Conservation (phyloP, 139 green algal species). For the Chlamydomonas sphaeroides region DNA sequence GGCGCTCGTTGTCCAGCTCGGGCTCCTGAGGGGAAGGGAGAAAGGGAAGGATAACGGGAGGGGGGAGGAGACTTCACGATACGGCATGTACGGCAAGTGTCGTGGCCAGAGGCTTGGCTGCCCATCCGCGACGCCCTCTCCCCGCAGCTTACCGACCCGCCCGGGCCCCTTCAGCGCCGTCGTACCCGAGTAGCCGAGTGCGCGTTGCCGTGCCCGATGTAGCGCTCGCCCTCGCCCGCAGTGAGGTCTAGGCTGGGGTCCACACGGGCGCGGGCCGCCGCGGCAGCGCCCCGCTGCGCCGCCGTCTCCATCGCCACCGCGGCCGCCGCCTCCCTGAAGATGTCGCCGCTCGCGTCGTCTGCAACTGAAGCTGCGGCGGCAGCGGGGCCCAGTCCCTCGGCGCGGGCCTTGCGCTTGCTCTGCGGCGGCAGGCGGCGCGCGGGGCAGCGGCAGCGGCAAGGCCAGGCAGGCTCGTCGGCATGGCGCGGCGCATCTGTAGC, state of each 20-base stretch:
- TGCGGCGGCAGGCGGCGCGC: background rate
- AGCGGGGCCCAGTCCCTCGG: slow-evolving; percentile 5
- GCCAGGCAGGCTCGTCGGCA: no score
- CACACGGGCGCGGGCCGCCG: background rate
- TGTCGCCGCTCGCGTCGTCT: slow-evolving; percentile 36
- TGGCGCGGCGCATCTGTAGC: no score
- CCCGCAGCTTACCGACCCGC: background rate
- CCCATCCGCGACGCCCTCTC: background rate
- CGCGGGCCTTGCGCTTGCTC: slow-evolving; percentile 24
- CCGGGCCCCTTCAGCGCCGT: no score
- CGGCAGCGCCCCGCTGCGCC: background rate
- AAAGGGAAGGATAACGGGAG: no score
- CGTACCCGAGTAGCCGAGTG: slow-evolving; percentile 14
- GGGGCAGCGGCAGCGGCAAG: no score
- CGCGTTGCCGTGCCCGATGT: slow-evolving; percentile 16
- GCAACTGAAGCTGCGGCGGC: background rate
- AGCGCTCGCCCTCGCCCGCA: slow-evolving; percentile 10
- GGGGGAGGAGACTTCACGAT: background rate
- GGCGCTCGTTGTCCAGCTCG: slow-evolving; percentile 10
- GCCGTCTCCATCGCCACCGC: slow-evolving; percentile 13
- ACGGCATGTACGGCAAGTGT: no score
- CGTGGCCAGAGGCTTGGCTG: no score
- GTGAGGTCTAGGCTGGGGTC: slow-evolving; percentile 33
- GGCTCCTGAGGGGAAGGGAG: slow-evolving; percentile 14
- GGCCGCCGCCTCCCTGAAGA: slow-evolving; percentile 28